Evolutionary conservation across 2,329 filamentous ascomycete genomes (phyloP).

Genomic region (Chrysoporthe cubensis): DNA sequence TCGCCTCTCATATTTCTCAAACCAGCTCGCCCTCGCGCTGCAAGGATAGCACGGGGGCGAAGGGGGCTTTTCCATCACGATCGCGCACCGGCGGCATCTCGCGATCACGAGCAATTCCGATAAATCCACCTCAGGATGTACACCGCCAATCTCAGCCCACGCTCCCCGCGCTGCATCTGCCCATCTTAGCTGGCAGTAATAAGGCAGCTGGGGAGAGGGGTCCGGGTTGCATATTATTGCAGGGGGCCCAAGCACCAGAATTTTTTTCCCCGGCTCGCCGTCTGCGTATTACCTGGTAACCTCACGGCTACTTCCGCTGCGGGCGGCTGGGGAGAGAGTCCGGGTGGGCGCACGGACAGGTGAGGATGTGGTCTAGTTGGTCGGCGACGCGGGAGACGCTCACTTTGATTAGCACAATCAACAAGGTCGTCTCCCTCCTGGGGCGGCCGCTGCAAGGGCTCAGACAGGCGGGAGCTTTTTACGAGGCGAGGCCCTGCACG

Average conservation of each 20-base stretch:
- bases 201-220: background rate
- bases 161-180: background rate
- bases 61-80: background rate
- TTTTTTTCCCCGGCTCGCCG: too few relatives aligned
- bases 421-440: background rate
- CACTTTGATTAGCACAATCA: background rate
- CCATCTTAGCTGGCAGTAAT: background rate
- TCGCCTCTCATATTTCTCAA: background rate
- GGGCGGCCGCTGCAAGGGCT: too few relatives aligned
- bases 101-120: background rate
- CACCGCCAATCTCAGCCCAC: background rate
- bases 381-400: conserved; percentile 10
- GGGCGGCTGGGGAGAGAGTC: conserved; percentile 1
- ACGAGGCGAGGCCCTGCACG: too few relatives aligned
- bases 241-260: too few relatives aligned
- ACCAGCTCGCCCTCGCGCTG: background rate
- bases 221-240: too few relatives aligned
- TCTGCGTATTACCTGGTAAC: background rate
- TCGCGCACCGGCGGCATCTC: background rate
- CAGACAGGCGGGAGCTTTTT: too few relatives aligned
- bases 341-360: background rate
- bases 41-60: background rate
- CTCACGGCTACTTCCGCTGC: conserved; percentile 11
- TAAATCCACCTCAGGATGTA: background rate
- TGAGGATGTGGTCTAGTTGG: background rate